Evolutionary conservation across 2,329 filamentous ascomycete species (phyloP), one percentile per base, ranked within the genome.

Genomic region (Xylaria sp.): DNA sequence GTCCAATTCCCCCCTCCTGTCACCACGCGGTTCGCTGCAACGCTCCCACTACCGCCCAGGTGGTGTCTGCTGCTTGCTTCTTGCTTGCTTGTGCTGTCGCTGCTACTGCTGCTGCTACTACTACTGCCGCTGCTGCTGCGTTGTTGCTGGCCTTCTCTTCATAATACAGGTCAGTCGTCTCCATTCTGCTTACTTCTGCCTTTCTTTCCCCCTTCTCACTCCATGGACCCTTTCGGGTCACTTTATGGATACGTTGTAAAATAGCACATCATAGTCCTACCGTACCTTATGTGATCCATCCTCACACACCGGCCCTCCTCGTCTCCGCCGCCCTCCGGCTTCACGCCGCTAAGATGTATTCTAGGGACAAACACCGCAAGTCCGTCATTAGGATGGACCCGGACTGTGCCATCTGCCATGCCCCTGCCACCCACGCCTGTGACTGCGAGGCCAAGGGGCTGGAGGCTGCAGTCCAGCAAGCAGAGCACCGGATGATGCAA

Each of bases 391-490:
- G 85, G 79, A 91, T 91, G 88, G 89, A 91, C 75, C 89, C 89
- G 52, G 88, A 91, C 80, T 92, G 90, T 80, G 89, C 89, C 62
- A 89, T 92, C 77, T 91, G 90, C 79, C 84, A 84, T 75, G 84
- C 85, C 71, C 88, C 89, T 70, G 88, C 89, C 55, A 83, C 82
- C 51, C 77, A 85, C 73, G 83, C 82, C 70, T 92, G 90, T 79
- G 88, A 90, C 72, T 92, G 90, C 77, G 90, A 92, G 82, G 87
- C 88, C 61, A 89, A 88, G 74, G 87, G 88, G 33, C 83, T 91
- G 36, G 89, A 91, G 73, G 80, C 86, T 66, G 89, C 89, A 68
- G 83, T 91, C 52, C 83, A 84, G 70, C 88, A 91, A 77, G 89
- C 89, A 66, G 90, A 92, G 78, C 80, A 83, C 61, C 84, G 85